Evolutionary conservation across 306 rosid genomes (phyloP), one percentile per base, ranked within the genome.

Genomic region (Gastrolobium villosum): DNA sequence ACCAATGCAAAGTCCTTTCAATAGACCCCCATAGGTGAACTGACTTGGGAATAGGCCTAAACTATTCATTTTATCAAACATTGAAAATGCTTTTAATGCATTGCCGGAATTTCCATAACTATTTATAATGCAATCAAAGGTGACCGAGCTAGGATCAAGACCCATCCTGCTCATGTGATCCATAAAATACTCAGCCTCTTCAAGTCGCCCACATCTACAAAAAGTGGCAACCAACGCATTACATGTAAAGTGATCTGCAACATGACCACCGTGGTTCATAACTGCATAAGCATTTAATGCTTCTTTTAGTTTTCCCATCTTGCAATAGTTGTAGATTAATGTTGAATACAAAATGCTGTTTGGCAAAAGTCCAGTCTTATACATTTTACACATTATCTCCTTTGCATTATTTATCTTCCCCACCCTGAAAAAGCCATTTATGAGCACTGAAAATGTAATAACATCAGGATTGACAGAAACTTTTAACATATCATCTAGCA

Each of bases 311-410:
- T 87, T 85, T 59, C 89, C 86, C 88, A 64, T 80, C 90, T 88
- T 90, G 83, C 97, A 87, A 81, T 70, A 84, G 79, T 85, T 82
- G 83, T 87, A 90, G 70, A 90, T 87, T 81, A 92, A 87, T 54
- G 90, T 90, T 60, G 95, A 88, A 83, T 74, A 88, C 80, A 92
- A 79, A 81, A 86, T 55, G 39, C 45, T 68, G 82, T 88, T 92
- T 45, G 87, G 90, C 65, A 80, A 78, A 55, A 87, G 37, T 61
- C 89, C 93, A 28, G 84, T 82, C 81, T 61, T 92, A 67, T 81
- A 90, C 84, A 92, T 81, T 87, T 81, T 88, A 81, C 93, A 84
- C 85, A 90, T 62, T 15, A 87, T 81, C 87, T 90, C 93, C 84
- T 87, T 90, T 26, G 84, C 95, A 50, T 78, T 82, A 61, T 78